phyloP scores from a whole-genome alignment of 208 protist species.

The Trypanosoma lewisi region DNA sequence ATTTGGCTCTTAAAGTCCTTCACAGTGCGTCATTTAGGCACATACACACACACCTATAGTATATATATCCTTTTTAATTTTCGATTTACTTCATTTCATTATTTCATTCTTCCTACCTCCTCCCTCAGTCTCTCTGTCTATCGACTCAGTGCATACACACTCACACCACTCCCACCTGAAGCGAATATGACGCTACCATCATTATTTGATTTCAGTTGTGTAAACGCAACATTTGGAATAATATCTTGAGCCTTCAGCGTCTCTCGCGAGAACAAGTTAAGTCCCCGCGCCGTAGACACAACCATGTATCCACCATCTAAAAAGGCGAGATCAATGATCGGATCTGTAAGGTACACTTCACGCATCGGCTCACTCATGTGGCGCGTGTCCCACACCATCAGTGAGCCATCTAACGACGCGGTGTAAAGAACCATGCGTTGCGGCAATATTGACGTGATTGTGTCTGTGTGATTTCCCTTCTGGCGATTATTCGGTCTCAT shows the following conservation, averaged over 20 bases:
- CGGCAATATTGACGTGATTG: slow-evolving; percentile 59
- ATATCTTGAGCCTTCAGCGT: slow-evolving; percentile 33
- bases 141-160: slow-evolving; percentile 21
- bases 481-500: slow-evolving; percentile 27
- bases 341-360: slow-evolving; percentile 35
- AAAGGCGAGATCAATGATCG: slow-evolving; percentile 48
- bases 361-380: slow-evolving; percentile 37
- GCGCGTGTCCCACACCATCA: slow-evolving; percentile 73
- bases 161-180: slow-evolving; percentile 27
- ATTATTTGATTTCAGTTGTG: slow-evolving; percentile 34
- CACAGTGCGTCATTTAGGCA: background rate
- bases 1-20: background rate
- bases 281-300: slow-evolving; percentile 60
- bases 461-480: slow-evolving; percentile 41
- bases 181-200: slow-evolving; percentile 40
- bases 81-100: background rate
- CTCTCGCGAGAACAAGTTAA: slow-evolving; percentile 50
- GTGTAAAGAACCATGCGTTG: slow-evolving; percentile 56
- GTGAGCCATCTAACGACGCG: slow-evolving; percentile 58
- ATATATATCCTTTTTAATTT: background rate
- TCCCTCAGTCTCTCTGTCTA: too few species aligned
- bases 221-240: slow-evolving; percentile 40
- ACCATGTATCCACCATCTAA: slow-evolving; percentile 31
- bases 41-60: background rate
- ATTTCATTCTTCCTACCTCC: background rate